Base-by-base conservation (phyloP, 345 rosid species). In the Pseudoturritis turrita region DNA sequence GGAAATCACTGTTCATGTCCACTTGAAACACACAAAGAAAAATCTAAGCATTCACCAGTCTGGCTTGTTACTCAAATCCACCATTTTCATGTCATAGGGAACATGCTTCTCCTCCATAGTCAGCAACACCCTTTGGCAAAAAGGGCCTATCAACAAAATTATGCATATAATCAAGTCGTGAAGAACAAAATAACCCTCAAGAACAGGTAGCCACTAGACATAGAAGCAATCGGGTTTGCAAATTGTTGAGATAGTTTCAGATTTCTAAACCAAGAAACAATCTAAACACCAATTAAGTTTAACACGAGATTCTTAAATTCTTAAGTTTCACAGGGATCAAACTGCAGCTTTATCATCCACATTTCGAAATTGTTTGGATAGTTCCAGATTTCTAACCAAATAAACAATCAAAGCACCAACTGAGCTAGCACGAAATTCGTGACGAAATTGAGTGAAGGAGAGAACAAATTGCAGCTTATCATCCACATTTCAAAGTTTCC, bases 51-150 rank as follows among this genome's bases (percentile, higher is more conserved):
- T 51, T 80, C 70, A 95, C 99, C 97, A 95, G 79, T 95, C 96
- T 4, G 99, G 96, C 76, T 91, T 91, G 81, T 88, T 89, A 37
- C 71, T 65, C 78, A 91, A 79, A 79, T 95, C 97, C 31, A 91
- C 89, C 83, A 89, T 80, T 83, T 89, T 91, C 88, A 86, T 76
- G 79, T 91, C 88, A 70, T 94, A 91, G 59, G 90, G 89, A 6
- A 94, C 79, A 78, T 88, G 83, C 82, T 94, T 94, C 74, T 94
- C 97, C 87, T 91, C 97, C 83, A 94, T 63, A 21, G 97, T 88
- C 65, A 91, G 79, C 65, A 89, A 75, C 36, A 91, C 97, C 78
- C 90, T 91, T 76, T 89, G 98, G 78, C 89, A 88, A 81, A 94
- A 95, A 8, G 96, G 97, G 52, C 97, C 97, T 89, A 81, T 22